These are phyloP conservation scores for Cornus controversa DNA, from an alignment of 148 eudicot genomes.

Conservation along the genomic window DNA sequence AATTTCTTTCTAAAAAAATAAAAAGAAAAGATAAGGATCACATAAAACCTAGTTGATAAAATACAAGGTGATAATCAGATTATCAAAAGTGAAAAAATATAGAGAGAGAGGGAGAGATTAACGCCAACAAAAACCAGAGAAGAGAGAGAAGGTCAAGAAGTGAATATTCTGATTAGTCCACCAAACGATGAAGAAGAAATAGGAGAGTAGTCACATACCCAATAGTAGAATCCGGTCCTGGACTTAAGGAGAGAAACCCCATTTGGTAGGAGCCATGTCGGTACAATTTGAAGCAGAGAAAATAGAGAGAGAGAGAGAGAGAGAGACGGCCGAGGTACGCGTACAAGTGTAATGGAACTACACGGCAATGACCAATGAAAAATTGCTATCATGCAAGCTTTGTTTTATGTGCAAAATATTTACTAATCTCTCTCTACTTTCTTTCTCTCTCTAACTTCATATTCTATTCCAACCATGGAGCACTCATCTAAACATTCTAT, in stretches of 20 bases:
- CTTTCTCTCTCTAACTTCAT: background rate
- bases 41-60: background rate
- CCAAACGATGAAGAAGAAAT: no score
- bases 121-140: background rate
- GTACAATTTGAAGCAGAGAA: conserved; percentile 25
- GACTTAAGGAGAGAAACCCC: conserved; percentile 22
- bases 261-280: conserved; percentile 32
- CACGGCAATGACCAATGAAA: conserved; percentile 30
- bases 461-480: background rate
- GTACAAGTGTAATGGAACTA: conserved; percentile 23
- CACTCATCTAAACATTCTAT: background rate
- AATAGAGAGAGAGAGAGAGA: conserved; percentile 20
- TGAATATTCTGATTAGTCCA: background rate
- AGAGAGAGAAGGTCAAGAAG: background rate
- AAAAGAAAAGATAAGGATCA: background rate
- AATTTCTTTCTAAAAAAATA: background rate
- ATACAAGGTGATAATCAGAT: background rate
- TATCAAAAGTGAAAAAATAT: background rate
- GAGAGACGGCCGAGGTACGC: background rate
- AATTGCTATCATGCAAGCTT: conserved; percentile 14
- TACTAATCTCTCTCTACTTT: background rate
- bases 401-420: conserved; percentile 6
- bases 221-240: background rate
- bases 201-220: conserved; percentile 10
- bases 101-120: background rate